Conservation (phyloP, 805 yeast genomes). For the Yarrowia sp. region DNA sequence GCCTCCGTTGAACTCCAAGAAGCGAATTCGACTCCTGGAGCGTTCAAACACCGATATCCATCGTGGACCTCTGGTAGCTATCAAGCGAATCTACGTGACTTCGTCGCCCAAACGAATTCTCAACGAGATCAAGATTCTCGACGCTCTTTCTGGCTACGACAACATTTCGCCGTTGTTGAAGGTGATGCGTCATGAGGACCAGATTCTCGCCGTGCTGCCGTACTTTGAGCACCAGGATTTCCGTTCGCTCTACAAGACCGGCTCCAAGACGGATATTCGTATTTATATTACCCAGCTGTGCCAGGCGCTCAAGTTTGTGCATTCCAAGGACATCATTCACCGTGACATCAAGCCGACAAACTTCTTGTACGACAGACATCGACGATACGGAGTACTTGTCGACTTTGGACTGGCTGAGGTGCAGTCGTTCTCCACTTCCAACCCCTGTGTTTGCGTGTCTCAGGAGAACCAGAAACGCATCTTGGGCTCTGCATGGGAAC, state of each 20-base stretch:
- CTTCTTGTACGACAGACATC: slow-evolving; percentile 70
- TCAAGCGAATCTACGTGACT: slow-evolving; percentile 92
- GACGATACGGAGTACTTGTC: slow-evolving; percentile 78
- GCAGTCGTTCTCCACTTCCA: slow-evolving; percentile 46
- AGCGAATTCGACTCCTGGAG: slow-evolving; percentile 25
- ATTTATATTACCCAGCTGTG: slow-evolving; percentile 80
- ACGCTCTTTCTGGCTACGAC: slow-evolving; percentile 46
- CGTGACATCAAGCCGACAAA: slow-evolving; percentile 91
- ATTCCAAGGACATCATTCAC: slow-evolving; percentile 79
- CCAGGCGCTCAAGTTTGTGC: slow-evolving; percentile 77
- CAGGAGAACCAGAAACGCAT: slow-evolving; percentile 33
- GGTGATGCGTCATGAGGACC: slow-evolving; percentile 86
- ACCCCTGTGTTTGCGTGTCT: slow-evolving; percentile 41
- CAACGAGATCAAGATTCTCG: slow-evolving; percentile 80
- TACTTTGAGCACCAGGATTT: slow-evolving; percentile 91
- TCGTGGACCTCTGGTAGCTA: slow-evolving; percentile 64
- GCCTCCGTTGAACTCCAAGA: slow-evolving; percentile 27
- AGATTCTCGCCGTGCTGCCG: slow-evolving; percentile 90
- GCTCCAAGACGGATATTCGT: slow-evolving; percentile 80
- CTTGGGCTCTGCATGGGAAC: slow-evolving; percentile 41
- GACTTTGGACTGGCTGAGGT: slow-evolving; percentile 93
- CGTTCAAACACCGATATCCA: slow-evolving; percentile 12
- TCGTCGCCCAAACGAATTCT: slow-evolving; percentile 91
- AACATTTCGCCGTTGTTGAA: slow-evolving; percentile 90
- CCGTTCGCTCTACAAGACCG: slow-evolving; percentile 77